A percentile compares a stretch with the other conserved stretches of the same genome.
These are phyloP conservation scores for Leishmania aethiopica DNA, from an alignment of 208 protist species.

Conservation along the genomic window DNA sequence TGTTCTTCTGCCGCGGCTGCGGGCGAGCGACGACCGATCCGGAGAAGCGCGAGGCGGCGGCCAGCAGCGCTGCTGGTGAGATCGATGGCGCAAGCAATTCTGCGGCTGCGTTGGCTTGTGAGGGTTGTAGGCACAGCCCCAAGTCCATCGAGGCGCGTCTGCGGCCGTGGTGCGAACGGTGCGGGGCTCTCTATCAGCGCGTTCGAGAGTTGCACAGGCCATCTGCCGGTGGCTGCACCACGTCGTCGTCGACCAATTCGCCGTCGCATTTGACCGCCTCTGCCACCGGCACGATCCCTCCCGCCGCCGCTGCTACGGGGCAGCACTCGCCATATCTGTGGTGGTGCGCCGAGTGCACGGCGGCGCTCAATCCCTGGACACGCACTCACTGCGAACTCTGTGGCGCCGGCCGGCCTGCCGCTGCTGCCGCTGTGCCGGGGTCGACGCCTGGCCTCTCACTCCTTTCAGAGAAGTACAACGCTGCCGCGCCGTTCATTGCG, in stretches of 20 bases:
- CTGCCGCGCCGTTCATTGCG: slow-evolving; percentile 23
- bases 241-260: background rate
- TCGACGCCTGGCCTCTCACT: background rate
- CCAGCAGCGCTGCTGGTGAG: background rate
- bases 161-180: slow-evolving; percentile 37
- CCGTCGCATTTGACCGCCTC: background rate
- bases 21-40: slow-evolving; percentile 9
- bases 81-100: slow-evolving; percentile 13
- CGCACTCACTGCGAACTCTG: slow-evolving; percentile 32
- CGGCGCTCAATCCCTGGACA: slow-evolving; percentile 35
- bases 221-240: background rate
- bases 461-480: slow-evolving; percentile 7
- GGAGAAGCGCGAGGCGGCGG: background rate
- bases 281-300: no score
- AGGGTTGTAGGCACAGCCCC: slow-evolving; percentile 8
- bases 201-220: slow-evolving; percentile 6
- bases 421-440: background rate
- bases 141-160: slow-evolving; percentile 40
- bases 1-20: slow-evolving; percentile 63
- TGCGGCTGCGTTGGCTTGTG: slow-evolving; percentile 28
- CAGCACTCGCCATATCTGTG: slow-evolving; percentile 19
- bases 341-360: slow-evolving; percentile 28
- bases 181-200: slow-evolving; percentile 17
- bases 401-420: slow-evolving; percentile 22
- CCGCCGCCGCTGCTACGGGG: background rate